These are phyloP conservation scores for Blastobotrys persicus DNA, from an alignment of 1,139 yeast genomes.

Conservation along the genomic window DNA sequence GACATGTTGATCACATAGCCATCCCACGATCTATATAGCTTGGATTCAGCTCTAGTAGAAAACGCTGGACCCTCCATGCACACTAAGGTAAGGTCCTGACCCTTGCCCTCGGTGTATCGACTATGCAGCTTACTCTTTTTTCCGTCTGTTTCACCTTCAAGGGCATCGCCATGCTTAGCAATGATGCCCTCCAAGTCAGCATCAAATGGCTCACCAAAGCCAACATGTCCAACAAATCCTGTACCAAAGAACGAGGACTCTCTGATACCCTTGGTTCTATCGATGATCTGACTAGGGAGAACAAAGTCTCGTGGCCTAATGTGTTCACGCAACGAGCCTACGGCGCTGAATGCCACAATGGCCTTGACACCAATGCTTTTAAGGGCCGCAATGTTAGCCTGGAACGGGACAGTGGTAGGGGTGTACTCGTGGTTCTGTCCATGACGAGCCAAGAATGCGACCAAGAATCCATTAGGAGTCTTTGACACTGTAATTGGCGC, in stretches of 20 bases:
- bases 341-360: conserved; percentile 91
- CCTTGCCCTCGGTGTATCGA: conserved; percentile 49
- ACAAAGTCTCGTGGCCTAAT: conserved; percentile 94
- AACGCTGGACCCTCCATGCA: conserved; percentile 99
- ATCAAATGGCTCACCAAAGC: conserved; percentile 96
- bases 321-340: conserved; percentile 87
- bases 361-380: conserved; percentile 83
- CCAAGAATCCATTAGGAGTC: conserved; percentile 72
- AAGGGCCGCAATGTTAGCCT: conserved; percentile 95
- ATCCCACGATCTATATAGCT: conserved; percentile 83
- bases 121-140: conserved; percentile 50
- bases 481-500: conserved; percentile 87
- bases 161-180: conserved; percentile 52
- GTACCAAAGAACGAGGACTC: conserved; percentile 85
- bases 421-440: conserved; percentile 85
- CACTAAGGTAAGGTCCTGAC: conserved; percentile 71
- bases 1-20: conserved; percentile 97
- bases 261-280: conserved; percentile 93
- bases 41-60: conserved; percentile 95
- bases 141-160: conserved; percentile 44
- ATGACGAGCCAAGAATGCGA: conserved; percentile 94
- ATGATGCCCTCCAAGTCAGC: conserved; percentile 64
- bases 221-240: conserved; percentile 96
- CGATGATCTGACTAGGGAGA: conserved; percentile 91
- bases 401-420: conserved; percentile 88